Evolutionary conservation across 345 rosid genomes (phyloP), one percentile per base, ranked within the genome.

Genomic region (Lumnitzera littorea): DNA sequence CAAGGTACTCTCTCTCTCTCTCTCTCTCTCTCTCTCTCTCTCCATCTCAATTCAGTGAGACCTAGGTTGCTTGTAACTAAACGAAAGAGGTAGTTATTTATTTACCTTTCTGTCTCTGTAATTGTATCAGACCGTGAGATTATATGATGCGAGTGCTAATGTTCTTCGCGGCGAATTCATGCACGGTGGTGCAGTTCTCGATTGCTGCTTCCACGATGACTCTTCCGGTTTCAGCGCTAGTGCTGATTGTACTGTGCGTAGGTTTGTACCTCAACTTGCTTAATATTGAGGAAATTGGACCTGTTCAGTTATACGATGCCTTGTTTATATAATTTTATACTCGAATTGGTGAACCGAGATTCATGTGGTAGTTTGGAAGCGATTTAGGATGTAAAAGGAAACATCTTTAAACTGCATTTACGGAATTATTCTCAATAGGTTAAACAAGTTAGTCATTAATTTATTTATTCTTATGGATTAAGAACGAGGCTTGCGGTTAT

Each of bases 131-230:
- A 82, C 76, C 55, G 91, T 89, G 48, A 78, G 88, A 64, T 62
- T 92, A 73, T 92, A 87, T 64, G 97, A 92, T 51, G 97, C 96
- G 24, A 84, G 80, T 48, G 78, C 88, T 48, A 74, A 89, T 68
- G 72, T 70, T 15, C 73, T 92, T 72, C 77, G 83, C 55, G 98
- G 98, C n/a, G 95, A 87, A 77, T 92, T 92, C 74, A 73, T 79
- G 74, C 96, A 89, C 71, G 96, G 96, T 6, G 98, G 97, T 0
- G 75, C 98, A 5, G 96, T 92, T 13, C 94, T 92, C 9, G 98
- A 92, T 58, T 92, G 98, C 74, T 92, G 98, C 74, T 89, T 92
- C 76, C 97, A 92, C 55, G 98, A 92, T 24, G 98, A 92, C 57
- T 87, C 98, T 27, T 92, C 97, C 48, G 96, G 96, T 0, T 92